Conservation (phyloP, 345 rosid genomes). For the Ailanthus altissimus region DNA sequence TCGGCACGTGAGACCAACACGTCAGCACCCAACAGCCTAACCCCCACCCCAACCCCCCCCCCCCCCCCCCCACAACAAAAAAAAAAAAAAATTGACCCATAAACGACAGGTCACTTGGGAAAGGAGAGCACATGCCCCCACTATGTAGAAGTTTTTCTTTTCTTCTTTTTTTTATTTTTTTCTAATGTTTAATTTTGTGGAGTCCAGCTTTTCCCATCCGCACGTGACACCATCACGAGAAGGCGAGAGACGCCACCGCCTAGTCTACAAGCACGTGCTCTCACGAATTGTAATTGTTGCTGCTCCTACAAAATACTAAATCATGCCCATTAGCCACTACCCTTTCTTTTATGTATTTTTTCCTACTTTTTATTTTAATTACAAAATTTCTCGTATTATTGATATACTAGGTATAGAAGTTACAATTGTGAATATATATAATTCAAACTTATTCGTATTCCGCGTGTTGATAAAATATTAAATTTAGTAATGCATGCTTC, state of each 20-base stretch:
- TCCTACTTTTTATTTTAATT: neutral
- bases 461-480: too few relatives aligned
- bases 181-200: neutral
- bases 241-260: conserved; percentile 32
- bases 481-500: too few relatives aligned
- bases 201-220: conserved; percentile 22
- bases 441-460: too few relatives aligned
- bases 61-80: too few relatives aligned
- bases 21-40: conserved; percentile 13
- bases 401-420: too few relatives aligned
- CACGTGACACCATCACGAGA: conserved; percentile 52
- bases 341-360: neutral
- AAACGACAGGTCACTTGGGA: conserved; percentile 36
- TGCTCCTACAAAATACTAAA: neutral
- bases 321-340: conserved; percentile 6
- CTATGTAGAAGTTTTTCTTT: conserved; percentile 4
- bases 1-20: conserved; percentile 27
- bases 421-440: too few relatives aligned
- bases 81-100: conserved; percentile 15
- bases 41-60: too few relatives aligned
- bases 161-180: neutral
- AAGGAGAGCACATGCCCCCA: conserved; percentile 43
- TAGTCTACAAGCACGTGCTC: conserved; percentile 39
- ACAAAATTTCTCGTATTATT: neutral
- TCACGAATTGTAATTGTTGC: conserved; percentile 15